Evolutionary conservation across 176 grass and related monocot species (phyloP), one percentile per base, ranked within the genome.

Genomic region (Carex kokanica): DNA sequence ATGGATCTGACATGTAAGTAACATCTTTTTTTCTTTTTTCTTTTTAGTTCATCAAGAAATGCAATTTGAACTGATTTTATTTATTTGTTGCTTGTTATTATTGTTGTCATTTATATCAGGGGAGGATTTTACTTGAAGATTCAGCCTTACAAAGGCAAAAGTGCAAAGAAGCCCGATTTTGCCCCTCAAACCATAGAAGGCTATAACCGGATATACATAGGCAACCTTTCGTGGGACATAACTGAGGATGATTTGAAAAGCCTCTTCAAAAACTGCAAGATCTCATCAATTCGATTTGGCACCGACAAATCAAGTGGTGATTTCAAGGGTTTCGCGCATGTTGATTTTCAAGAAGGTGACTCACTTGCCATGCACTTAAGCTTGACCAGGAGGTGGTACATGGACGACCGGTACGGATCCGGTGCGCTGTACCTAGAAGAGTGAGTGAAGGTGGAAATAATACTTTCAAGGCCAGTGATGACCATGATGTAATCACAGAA

Each of bases 101-200:
- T 81, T 68, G 4, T 65, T 43, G 1, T 43, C 8, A 85, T 49
- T 80, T 41, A 23, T 59, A 86, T 81, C 60, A 93, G 92, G 92
- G 92, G 92, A 86, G 95, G 90, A 57, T 94, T 98, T 83, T 94
- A 87, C 81, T 85, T 98, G 56, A 98, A 98, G 87, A 94, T 98
- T 29, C 95, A 94, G 69, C 89, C 84, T 78, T 94, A 94, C 67
- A 98, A 90, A 78, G 53, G 80, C 68, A 90, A 87, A 69, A 86
- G 78, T 21, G 65, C 24, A 40, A 66, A 84, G 51, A 93, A 88
- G 78, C 70, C 88, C 74, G 92, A 94, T 84, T 98, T 94, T 79
- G 81, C 92, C 74, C 95, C 92, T 34, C 83, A 94, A 84, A 86
- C 90, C 38, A 82, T 93, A 73, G 90, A 91, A 84, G 95, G 92